Evolutionary conservation across 495 filamentous ascomycete species (phyloP), one percentile per base, ranked within the genome.

Genomic region (Pseudevernia furfuracea): DNA sequence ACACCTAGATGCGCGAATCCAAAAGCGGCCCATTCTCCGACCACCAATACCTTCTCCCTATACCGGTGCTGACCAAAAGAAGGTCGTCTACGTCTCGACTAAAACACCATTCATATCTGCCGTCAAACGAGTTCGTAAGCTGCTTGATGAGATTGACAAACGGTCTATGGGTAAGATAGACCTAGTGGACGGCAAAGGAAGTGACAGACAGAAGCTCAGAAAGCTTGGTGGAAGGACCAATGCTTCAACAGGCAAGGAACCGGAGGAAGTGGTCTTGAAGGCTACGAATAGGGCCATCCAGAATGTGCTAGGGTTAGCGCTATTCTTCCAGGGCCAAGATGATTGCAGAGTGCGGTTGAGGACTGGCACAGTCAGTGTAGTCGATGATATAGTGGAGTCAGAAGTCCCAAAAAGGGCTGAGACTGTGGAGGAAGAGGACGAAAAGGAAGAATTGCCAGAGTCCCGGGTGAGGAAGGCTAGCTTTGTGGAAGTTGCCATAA

Each of bases 211-310:
- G 37, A 71, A 71, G 28, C 66, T 69, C 41, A 69, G 36, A 19
- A 38, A 52, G 43, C 59, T 72, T 10, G 64, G 46, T 28, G 60
- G 62, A 38, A 44, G 62, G n/a, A 15, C 14, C 34, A 12, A 44
- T 25, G 52, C 15, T 39, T 17, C 34, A 52, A 61, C 37, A 59
- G 63, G 15, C 48, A 72, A 58, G 66, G 66, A 68, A 64, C 73
- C 68, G 41, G 85, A 84, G 67, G 84, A 87, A 67, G 86, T 96
- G 9, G 75, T 87, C 46, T 67, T 96, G 15, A 88, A 92, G 62
- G 93, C 84, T 21, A 92, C 89, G 1, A 91, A 89, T 39, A 83
- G 82, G 68, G 92, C 91, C 39, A 92, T 96, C 59, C 79, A 85
- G 72, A 88, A 83, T 74, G 86, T 85, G 36, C 68, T 92, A 38